Conservation (phyloP, 805 yeast genomes). For the Metschnikowia borealis region DNA sequence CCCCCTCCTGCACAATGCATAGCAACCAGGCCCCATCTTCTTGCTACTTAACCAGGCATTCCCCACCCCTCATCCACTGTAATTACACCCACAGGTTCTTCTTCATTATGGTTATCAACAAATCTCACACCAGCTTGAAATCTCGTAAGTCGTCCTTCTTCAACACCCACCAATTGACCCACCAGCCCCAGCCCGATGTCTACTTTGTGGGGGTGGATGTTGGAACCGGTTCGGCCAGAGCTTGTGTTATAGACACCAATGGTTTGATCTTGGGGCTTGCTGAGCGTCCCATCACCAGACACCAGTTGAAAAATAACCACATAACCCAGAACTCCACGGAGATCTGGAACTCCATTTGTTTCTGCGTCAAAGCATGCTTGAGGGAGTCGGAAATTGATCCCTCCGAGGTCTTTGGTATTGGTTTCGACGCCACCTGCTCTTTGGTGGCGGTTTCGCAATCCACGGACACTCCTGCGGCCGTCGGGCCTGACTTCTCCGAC, state of each 20-base stretch:
- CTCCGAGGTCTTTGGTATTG: slow-evolving; percentile 71
- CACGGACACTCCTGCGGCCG: slow-evolving; percentile 70
- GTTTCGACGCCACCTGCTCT: slow-evolving; percentile 97
- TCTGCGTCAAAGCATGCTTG: slow-evolving; percentile 72
- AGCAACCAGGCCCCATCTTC: slow-evolving; percentile 9
- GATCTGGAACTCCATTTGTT: slow-evolving; percentile 86
- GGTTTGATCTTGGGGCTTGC: slow-evolving; percentile 80
- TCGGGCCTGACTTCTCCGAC: slow-evolving; percentile 85
- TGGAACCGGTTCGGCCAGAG: slow-evolving; percentile 98
- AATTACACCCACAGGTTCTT: neutral
- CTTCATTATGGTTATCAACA: slow-evolving; percentile 18
- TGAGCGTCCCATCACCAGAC: slow-evolving; percentile 74
- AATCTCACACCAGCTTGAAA: slow-evolving; percentile 39
- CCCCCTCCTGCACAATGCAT: slow-evolving; percentile 9
- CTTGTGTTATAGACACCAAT: slow-evolving; percentile 78
- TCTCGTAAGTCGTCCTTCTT: slow-evolving; percentile 38
- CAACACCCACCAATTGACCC: slow-evolving; percentile 30
- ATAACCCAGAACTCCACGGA: slow-evolving; percentile 87
- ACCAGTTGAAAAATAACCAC: slow-evolving; percentile 65
- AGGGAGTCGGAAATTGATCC: slow-evolving; percentile 73
- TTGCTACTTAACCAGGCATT: neutral
- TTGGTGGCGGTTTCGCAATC: slow-evolving; percentile 71
- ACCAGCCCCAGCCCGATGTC: slow-evolving; percentile 42
- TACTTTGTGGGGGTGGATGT: slow-evolving; percentile 84
- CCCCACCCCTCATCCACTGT: neutral